Evolutionary conservation across 495 filamentous ascomycete genomes (phyloP), one percentile per base, ranked within the genome.

Genomic region (Achaetomiella virescens): DNA sequence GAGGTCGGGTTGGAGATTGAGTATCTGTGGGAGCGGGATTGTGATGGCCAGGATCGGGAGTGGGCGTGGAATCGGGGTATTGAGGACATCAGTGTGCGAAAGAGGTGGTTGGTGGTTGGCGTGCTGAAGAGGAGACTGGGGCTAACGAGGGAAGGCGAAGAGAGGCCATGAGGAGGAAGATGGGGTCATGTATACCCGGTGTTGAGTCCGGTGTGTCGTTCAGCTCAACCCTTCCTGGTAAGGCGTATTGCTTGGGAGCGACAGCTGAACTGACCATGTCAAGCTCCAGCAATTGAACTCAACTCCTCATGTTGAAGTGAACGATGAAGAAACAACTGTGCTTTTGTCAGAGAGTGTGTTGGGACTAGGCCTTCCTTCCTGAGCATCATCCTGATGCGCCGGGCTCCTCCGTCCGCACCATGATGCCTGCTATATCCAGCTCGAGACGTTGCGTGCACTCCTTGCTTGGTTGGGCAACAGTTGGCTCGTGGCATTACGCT

Each of bases 41-140:
- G 81, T 41, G 75, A 86, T 40, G 82, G 84, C 10, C 67, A 70
- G n/a, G 74, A 87, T 55, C 74, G 89, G 58, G 75, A 76, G 33
- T 96, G 90, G 89, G 69, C 64, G 59, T 66, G 71, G 69, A 78
- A 88, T 66, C 73, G 83, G 18, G 81, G 77, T 1, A 56, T 56
- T 6, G 91, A 95, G 69, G 82, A 88, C 48, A 68, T 79, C 1
- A 78, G 76, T 31, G 84, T 83, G 62, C 72, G 85, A 68, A 88
- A 84, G 67, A 78, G 81, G 52, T 96, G 91, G 91, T 72, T 91
- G 52, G 85, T 84, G n/a, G 67, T 93, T 63, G 85, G 81, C 3
- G 72, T 85, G 31, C 64, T 95, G 61, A 57, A 36, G 57, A 64
- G 67, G 57, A 49, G 57, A 45, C 36, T 42, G 29, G 33, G 38